A percentile compares a stretch with the other conserved stretches of the same genome.
Evolutionary conservation across 1,139 yeast species (phyloP).

Genomic region (Suhomyces guaymorum): DNA sequence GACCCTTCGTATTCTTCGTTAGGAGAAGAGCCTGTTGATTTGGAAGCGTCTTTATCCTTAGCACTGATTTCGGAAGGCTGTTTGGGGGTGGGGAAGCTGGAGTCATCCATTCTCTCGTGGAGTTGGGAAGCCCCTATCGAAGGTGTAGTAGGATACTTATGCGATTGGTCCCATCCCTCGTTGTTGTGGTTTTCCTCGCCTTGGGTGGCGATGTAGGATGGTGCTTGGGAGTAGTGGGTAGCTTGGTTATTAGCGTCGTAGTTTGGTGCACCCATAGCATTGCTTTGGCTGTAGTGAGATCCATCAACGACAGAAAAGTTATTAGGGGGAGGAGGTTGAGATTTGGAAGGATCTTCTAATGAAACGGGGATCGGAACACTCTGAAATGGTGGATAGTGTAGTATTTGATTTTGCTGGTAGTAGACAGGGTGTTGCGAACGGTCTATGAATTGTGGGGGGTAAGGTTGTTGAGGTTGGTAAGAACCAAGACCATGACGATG

Average conservation of each 20-base stretch:
- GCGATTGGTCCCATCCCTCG: constrained; percentile 5
- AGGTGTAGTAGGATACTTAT: not conserved
- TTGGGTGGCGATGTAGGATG: constrained; percentile 3
- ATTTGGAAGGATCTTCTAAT: constrained; percentile 2
- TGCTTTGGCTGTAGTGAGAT: constrained; percentile 2
- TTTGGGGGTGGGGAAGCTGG: constrained; percentile 2
- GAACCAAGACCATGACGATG: not conserved
- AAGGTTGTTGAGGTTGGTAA: constrained; percentile 7
- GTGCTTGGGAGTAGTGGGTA: constrained; percentile 3
- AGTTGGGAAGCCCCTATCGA: constrained; percentile 1
- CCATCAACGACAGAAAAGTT: constrained; percentile 3
- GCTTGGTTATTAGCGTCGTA: constrained; percentile 6
- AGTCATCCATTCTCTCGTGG: not conserved
- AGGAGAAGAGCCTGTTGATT: constrained; percentile 6
- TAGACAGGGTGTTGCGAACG: constrained; percentile 4
- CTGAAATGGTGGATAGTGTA: constrained; percentile 4
- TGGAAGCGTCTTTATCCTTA: constrained; percentile 3
- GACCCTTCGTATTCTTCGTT: constrained; percentile 5
- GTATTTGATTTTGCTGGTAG: constrained; percentile 4
- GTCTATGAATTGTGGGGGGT: constrained; percentile 7
- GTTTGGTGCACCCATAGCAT: constrained; percentile 1
- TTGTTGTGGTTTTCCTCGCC: constrained; percentile 4
- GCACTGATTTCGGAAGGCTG: not conserved
- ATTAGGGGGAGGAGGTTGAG: constrained; percentile 1
- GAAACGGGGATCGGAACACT: not conserved